phyloP scores from a whole-genome alignment of 2,329 filamentous ascomycete species.

The Ophiostoma himal-ulmi region DNA sequence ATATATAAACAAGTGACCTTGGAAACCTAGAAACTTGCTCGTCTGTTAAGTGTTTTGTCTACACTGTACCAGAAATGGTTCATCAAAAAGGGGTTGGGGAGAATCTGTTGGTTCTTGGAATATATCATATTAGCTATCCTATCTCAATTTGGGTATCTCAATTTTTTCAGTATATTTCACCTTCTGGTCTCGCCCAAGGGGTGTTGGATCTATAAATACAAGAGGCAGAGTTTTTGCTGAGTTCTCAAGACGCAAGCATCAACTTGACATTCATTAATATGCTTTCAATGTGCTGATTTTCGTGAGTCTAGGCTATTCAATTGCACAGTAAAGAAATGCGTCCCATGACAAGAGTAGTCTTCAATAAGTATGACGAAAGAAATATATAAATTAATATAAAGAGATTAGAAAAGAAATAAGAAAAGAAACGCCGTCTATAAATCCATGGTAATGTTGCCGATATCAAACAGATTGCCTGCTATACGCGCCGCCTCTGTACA shows the following conservation, averaged over 20 bases:
- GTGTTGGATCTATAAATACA: too few relatives aligned
- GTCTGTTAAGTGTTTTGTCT: not conserved
- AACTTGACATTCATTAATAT: not conserved
- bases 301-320: not conserved
- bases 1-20: not conserved
- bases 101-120: not conserved
- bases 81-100: not conserved
- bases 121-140: not conserved
- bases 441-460: constrained; percentile 27
- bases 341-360: not conserved
- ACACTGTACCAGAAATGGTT: not conserved
- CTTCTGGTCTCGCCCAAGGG: too few relatives aligned
- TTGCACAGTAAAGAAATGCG: not conserved
- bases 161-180: too few relatives aligned
- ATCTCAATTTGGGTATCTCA: too few relatives aligned
- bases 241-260: too few relatives aligned
- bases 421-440: constrained; percentile 13
- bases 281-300: not conserved
- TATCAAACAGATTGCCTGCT: constrained; percentile 26
- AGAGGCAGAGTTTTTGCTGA: too few relatives aligned
- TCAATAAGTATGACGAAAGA: not conserved
- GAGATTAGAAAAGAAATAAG: not conserved
- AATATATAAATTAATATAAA: not conserved
- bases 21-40: not conserved
- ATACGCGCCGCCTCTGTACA: constrained; percentile 21